A percentile compares a stretch with the other conserved stretches of the same genome.
phyloP scores from a whole-genome alignment of 2,329 filamentous ascomycete genomes.

The Ilyonectria mors-panacis region DNA sequence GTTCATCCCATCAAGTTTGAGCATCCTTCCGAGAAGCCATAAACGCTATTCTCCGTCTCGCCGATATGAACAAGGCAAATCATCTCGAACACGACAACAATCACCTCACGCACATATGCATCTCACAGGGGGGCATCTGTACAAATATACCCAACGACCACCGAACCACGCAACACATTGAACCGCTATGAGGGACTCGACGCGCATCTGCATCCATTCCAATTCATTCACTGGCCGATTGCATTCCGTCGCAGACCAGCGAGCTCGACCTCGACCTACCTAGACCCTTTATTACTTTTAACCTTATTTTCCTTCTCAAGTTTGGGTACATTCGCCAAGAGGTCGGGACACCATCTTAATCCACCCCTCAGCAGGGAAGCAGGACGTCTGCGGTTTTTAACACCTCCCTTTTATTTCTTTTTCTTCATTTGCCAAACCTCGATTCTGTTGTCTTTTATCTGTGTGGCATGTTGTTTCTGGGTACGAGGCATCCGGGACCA shows the following conservation, averaged over 20 bases:
- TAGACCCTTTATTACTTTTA: constrained; percentile 50
- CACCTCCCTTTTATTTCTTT: constrained; percentile 21
- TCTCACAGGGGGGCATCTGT: constrained; percentile 49
- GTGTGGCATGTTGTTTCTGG: constrained; percentile 49
- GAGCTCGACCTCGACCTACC: constrained; percentile 47
- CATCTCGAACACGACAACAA: constrained; percentile 45
- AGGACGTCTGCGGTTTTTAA: constrained; percentile 39
- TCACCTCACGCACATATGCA: constrained; percentile 49
- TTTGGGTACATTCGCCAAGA: constrained; percentile 47
- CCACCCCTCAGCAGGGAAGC: constrained; percentile 36
- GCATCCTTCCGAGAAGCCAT: constrained; percentile 61
- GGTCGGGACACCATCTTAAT: constrained; percentile 45
- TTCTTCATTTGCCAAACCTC: constrained; percentile 23
- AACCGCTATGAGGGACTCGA: constrained; percentile 43
- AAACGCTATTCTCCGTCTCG: constrained; percentile 35
- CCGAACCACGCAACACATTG: constrained; percentile 43
- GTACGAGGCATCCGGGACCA: constrained; percentile 48
- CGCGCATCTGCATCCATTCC: constrained; percentile 43
- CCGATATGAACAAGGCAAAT: constrained; percentile 49
- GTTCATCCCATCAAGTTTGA: constrained; percentile 85
- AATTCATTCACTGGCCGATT: constrained; percentile 42
- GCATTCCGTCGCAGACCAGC: constrained; percentile 43
- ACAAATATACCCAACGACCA: constrained; percentile 50
- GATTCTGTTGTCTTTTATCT: constrained; percentile 37
- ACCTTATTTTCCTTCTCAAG: constrained; percentile 45